A percentile compares a stretch with the other conserved stretches of the same genome.
phyloP scores from a whole-genome alignment of 805 yeast genomes.

The Saturnispora gosingensis region DNA sequence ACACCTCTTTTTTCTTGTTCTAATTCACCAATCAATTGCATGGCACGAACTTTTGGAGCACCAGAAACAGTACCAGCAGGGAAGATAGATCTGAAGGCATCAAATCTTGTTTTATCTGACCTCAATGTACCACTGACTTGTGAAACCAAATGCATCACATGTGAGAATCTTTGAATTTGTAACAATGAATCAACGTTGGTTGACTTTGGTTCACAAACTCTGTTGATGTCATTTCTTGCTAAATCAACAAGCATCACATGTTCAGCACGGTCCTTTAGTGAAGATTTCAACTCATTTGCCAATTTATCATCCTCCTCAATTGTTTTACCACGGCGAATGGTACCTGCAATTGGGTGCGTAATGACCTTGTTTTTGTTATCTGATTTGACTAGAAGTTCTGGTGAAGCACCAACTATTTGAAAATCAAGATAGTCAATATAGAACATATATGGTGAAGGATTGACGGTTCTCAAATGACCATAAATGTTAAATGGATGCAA shows the following conservation, averaged over 20 bases:
- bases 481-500: constrained; percentile 95
- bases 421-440: constrained; percentile 87
- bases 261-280: constrained; percentile 91
- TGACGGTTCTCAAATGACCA: constrained; percentile 88
- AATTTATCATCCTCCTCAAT: constrained; percentile 82
- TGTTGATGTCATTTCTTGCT: constrained; percentile 92
- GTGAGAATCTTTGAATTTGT: constrained; percentile 88
- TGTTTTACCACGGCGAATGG: constrained; percentile 83
- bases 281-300: constrained; percentile 63
- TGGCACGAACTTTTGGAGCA: constrained; percentile 95
- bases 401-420: constrained; percentile 96
- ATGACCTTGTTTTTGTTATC: constrained; percentile 64
- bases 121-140: constrained; percentile 91
- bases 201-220: constrained; percentile 82
- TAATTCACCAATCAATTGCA: constrained; percentile 85
- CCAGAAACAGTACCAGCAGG: constrained; percentile 99
- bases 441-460: constrained; percentile 95
- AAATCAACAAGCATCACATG: constrained; percentile 98
- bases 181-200: constrained; percentile 83
- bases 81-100: constrained; percentile 94
- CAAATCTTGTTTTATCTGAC: constrained; percentile 78
- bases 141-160: constrained; percentile 93
- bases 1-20: constrained; percentile 93
- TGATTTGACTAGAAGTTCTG: constrained; percentile 82
- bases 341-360: constrained; percentile 98